These are phyloP conservation scores for Vitis rupestris DNA, from an alignment of 164 flowering plant species.

Conservation along the genomic window DNA sequence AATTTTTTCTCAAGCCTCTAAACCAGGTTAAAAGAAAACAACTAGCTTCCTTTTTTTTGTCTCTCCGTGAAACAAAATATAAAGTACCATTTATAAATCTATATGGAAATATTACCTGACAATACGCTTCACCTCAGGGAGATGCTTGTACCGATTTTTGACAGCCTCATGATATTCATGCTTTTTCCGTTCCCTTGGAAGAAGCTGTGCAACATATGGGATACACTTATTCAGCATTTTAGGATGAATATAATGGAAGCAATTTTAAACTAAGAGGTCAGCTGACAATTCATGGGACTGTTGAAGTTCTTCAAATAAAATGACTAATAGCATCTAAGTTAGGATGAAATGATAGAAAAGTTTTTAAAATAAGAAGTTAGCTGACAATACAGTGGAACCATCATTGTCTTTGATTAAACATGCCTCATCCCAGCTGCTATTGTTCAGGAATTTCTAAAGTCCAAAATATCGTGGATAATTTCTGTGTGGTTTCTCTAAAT, in stretches of 20 bases:
- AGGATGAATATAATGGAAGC: not conserved
- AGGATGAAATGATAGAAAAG: too few relatives aligned
- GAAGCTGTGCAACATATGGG: conserved; percentile 52
- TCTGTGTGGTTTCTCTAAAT: too few relatives aligned
- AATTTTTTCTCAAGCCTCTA: too few relatives aligned
- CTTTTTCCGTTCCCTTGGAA: conserved; percentile 80
- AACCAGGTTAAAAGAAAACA: too few relatives aligned
- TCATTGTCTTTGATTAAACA: too few relatives aligned
- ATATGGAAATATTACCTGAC: conserved; percentile 46
- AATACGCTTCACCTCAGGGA: conserved; percentile 84
- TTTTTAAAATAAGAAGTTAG: too few relatives aligned
- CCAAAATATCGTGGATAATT: not conserved
- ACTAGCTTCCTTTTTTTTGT: too few relatives aligned
- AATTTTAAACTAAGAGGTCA: not conserved
- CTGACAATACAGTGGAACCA: too few relatives aligned
- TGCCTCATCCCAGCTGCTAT: too few relatives aligned
- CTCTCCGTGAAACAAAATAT: too few relatives aligned
- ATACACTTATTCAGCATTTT: not conserved
- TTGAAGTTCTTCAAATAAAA: too few relatives aligned
- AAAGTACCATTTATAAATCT: not conserved
- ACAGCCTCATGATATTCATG: conserved; percentile 83
- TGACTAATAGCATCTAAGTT: too few relatives aligned
- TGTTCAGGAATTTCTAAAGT: not conserved
- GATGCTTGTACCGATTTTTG: conserved; percentile 86
- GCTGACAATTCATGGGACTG: not conserved